phyloP scores from a whole-genome alignment of 331 rosid genomes.

The Phaseolus coccineus region DNA sequence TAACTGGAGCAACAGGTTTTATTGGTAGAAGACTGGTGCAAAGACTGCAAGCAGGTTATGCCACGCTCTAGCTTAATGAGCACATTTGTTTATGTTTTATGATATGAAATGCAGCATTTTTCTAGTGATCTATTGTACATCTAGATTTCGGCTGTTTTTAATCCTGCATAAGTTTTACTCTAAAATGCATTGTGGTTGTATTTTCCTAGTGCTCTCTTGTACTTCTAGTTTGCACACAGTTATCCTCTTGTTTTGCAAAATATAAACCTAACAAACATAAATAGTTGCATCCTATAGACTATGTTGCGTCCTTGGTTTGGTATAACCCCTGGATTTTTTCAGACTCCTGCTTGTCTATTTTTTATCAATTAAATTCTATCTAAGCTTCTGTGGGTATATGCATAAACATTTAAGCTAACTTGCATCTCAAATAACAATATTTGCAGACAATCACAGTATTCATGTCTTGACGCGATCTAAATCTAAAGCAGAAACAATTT shows the following conservation, averaged over 20 bases:
- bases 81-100: background rate
- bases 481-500: constrained; percentile 85
- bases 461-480: constrained; percentile 89
- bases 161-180: background rate
- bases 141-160: background rate
- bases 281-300: constrained; percentile 21
- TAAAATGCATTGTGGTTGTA: constrained; percentile 19
- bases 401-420: constrained; percentile 37
- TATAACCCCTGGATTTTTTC: constrained; percentile 34
- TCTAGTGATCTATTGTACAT: background rate
- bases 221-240: too few relatives aligned
- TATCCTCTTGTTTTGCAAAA: background rate
- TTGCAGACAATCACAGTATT: constrained; percentile 79
- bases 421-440: constrained; percentile 33
- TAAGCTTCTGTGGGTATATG: constrained; percentile 16
- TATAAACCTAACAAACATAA: background rate
- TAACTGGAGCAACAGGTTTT: constrained; percentile 99
- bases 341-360: constrained; percentile 25
- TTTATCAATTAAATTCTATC: constrained; percentile 21
- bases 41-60: constrained; percentile 85
- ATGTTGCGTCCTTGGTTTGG: constrained; percentile 11
- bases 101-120: constrained; percentile 20
- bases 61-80: constrained; percentile 24
- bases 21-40: constrained; percentile 92
- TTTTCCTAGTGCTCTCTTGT: background rate